Evolutionary conservation across 352 stramenopile species (phyloP).

Genomic region (Phytopythium oedochilum): DNA sequence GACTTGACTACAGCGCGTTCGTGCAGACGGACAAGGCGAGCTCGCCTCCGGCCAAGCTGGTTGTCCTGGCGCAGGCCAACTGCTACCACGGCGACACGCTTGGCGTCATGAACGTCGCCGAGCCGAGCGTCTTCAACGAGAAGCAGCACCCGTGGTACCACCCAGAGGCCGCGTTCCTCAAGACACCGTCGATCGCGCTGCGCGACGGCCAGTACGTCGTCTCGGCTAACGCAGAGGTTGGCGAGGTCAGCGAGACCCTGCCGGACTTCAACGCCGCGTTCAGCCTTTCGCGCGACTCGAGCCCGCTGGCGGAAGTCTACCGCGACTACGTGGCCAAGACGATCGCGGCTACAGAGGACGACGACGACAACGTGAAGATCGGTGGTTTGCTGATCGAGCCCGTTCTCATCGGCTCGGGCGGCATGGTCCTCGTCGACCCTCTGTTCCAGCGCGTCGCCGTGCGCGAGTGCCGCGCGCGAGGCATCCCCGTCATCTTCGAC

Average conservation of each 20-base stretch:
- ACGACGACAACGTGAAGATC: constrained; percentile 32
- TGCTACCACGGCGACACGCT: constrained; percentile 93
- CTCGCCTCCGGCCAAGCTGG: constrained; percentile 39
- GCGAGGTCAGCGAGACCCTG: constrained; percentile 29
- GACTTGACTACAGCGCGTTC: constrained; percentile 52
- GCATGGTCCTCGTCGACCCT: constrained; percentile 90
- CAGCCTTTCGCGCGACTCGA: constrained; percentile 32
- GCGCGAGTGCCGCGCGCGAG: constrained; percentile 56
- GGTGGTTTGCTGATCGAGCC: constrained; percentile 87
- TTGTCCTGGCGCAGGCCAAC: constrained; percentile 82
- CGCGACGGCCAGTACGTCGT: constrained; percentile 57
- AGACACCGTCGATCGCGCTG: constrained; percentile 69
- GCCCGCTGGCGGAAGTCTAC: constrained; percentile 40
- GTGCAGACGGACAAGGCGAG: constrained; percentile 10
- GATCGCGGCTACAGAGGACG: constrained; percentile 35
- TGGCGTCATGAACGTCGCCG: constrained; percentile 88
- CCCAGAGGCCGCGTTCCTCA: constrained; percentile 74
- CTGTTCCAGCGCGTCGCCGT: constrained; percentile 91
- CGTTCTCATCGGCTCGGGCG: constrained; percentile 84
- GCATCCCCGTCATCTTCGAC: constrained; percentile 91
- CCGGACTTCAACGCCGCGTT: constrained; percentile 50
- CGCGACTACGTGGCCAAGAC: constrained; percentile 52
- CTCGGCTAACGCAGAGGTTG: constrained; percentile 44
- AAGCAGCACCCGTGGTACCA: constrained; percentile 92
- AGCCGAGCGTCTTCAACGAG: constrained; percentile 89